A percentile compares a stretch with the other conserved stretches of the same genome.
These are phyloP conservation scores for Arthrobotrys iridis DNA, from an alignment of 2,329 filamentous ascomycete species.

Conservation along the genomic window DNA sequence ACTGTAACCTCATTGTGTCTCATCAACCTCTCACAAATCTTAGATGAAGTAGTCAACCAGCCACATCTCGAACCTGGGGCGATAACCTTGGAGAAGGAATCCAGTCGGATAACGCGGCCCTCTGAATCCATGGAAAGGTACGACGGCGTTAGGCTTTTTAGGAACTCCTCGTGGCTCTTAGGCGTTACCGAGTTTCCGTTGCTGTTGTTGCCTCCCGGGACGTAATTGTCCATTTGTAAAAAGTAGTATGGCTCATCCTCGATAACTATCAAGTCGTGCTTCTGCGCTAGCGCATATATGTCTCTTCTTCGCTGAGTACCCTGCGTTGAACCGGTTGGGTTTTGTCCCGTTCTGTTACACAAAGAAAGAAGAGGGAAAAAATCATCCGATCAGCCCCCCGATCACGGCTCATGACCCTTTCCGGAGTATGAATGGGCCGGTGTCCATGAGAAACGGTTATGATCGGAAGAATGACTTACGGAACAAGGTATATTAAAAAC, in stretches of 20 bases:
- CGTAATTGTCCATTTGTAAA: slow-evolving; percentile 77
- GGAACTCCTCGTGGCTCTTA: slow-evolving; percentile 74
- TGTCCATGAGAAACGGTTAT: neutral
- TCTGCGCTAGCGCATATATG: slow-evolving; percentile 80
- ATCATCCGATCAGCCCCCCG: slow-evolving; percentile 14
- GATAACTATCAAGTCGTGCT: slow-evolving; percentile 85
- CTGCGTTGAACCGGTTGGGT: slow-evolving; percentile 89
- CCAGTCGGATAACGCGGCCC: slow-evolving; percentile 87
- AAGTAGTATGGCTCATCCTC: slow-evolving; percentile 97
- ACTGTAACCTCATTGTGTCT: slow-evolving; percentile 84
- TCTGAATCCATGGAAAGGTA: slow-evolving; percentile 83
- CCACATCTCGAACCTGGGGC: slow-evolving; percentile 82
- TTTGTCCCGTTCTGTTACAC: slow-evolving; percentile 75
- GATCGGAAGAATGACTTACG: slow-evolving; percentile 60
- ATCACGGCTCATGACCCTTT: neutral
- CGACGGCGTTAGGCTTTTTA: slow-evolving; percentile 76
- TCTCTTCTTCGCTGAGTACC: slow-evolving; percentile 72
- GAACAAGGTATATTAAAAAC: slow-evolving; percentile 75
- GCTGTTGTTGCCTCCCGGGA: neutral
- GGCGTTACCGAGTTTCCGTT: slow-evolving; percentile 62
- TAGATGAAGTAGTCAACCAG: slow-evolving; percentile 88
- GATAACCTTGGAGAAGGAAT: slow-evolving; percentile 93
- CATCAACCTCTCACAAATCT: slow-evolving; percentile 83
- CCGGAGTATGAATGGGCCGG: neutral
- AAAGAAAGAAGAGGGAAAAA: neutral